These are phyloP conservation scores for Hordeum pubiflorum DNA, from an alignment of 202 grass and related monocot species.

Conservation along the genomic window DNA sequence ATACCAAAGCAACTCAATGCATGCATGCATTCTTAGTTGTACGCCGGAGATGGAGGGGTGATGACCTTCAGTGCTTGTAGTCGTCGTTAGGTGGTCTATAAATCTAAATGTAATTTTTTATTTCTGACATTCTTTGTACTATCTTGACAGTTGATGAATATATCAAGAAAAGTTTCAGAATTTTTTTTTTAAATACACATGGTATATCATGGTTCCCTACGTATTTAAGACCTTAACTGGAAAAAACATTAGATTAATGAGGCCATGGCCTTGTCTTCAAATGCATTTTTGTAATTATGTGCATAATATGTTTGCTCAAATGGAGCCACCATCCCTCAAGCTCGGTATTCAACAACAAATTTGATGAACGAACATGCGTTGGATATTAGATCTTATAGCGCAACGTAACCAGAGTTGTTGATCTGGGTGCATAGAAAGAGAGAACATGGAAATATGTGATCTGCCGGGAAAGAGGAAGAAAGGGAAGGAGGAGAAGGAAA, in stretches of 20 bases:
- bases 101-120: too few relatives aligned
- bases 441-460: background rate
- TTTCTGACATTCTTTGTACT: too few relatives aligned
- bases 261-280: background rate
- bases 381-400: too few relatives aligned
- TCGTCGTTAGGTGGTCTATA: too few relatives aligned
- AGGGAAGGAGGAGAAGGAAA: background rate
- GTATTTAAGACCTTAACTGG: background rate
- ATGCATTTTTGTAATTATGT: background rate
- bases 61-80: too few relatives aligned
- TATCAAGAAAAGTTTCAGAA: too few relatives aligned
- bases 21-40: background rate
- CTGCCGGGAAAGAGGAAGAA: background rate
- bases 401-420: too few relatives aligned
- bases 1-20: background rate
- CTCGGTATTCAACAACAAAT: background rate
- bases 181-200: background rate
- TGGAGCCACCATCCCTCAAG: background rate
- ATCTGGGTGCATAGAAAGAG: too few relatives aligned
- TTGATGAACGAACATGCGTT: too few relatives aligned
- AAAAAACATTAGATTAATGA: background rate
- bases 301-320: background rate
- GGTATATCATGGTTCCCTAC: background rate
- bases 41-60: background rate
- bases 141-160: too few relatives aligned